Base-by-base conservation (phyloP, 352 stramenopile genomes). In the Bremia lactucae region DNA sequence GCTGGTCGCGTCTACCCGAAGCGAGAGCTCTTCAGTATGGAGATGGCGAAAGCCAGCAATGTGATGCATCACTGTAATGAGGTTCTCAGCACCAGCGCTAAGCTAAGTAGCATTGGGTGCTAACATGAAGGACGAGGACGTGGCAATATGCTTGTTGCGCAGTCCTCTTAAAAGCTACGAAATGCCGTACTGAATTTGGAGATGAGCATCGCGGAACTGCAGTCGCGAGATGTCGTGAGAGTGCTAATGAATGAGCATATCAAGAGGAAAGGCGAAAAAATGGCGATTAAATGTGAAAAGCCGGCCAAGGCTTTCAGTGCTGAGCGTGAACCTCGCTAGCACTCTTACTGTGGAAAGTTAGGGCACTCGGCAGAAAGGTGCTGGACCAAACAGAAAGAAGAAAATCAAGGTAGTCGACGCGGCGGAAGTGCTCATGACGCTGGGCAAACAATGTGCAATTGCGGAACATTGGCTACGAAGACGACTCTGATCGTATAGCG, bases 301-400 rank as follows among this genome's bases (percentile, higher is more conserved):
- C 7, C 24, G 13, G 24, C 24, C 8, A 29, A 11, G 24, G 24
- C 24, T 13, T 29, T 29, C 2, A 29, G 8, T 11, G 13, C 24
- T 13, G 24, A 29, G 24, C 13, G 24, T 2, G 24, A 29, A 29
- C 2, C 7, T 29, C 24, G 24, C 13, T 1, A 29, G 24, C 13
- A 29, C 7, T 13, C 13, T 29, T 29, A 3, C 24, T 29, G 24
- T 11, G 7, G n/a, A 29, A 29, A 11, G 2, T 29, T 7, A 29
- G 13, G 13, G 24, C 24, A 29, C 24, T 29, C 38, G 6, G 15
- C 36, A 6, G 43, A 52, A 3, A 39, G 41, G 41, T 57, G n/a
- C n/a, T n/a, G n/a, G n/a, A n/a, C n/a, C n/a, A n/a, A n/a, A n/a
- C n/a, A n/a, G n/a, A 3, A 29, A 11, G 24, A 29, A 13, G 24